These are phyloP conservation scores for Canavalia ensiformis DNA, from an alignment of 306 rosid species.

Conservation along the genomic window DNA sequence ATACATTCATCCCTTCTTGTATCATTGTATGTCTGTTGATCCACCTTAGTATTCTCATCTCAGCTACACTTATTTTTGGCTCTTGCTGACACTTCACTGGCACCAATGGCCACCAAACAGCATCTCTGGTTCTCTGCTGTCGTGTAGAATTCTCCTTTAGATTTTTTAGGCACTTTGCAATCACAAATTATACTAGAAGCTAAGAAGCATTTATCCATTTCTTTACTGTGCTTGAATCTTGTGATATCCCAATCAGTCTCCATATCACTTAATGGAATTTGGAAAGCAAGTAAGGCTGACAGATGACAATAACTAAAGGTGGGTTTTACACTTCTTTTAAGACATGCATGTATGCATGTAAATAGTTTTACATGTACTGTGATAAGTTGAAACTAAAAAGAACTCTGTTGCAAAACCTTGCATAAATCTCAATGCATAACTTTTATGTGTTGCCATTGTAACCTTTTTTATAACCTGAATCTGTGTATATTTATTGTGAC, in stretches of 20 bases:
- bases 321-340: neutral
- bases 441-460: neutral
- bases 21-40: neutral
- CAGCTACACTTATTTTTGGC: slow-evolving; percentile 15
- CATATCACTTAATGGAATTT: neutral
- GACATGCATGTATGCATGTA: neutral
- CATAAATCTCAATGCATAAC: neutral
- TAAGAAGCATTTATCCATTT: neutral
- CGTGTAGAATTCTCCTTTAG: neutral
- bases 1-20: neutral
- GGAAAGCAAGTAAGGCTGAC: neutral
- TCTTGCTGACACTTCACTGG: slow-evolving; percentile 19
- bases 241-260: neutral
- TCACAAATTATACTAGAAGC: slow-evolving; percentile 4
- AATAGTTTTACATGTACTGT: slow-evolving; percentile 15
- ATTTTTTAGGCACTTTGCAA: neutral
- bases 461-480: neutral
- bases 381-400: neutral
- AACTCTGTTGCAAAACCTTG: neutral
- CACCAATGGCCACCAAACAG: neutral
- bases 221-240: neutral
- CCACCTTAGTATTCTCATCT: slow-evolving; percentile 15
- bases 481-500: slow-evolving; percentile 6
- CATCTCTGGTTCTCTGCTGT: slow-evolving; percentile 5
- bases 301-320: no score